Conservation (phyloP, 208 protist species). For the Trypanosoma avium region DNA sequence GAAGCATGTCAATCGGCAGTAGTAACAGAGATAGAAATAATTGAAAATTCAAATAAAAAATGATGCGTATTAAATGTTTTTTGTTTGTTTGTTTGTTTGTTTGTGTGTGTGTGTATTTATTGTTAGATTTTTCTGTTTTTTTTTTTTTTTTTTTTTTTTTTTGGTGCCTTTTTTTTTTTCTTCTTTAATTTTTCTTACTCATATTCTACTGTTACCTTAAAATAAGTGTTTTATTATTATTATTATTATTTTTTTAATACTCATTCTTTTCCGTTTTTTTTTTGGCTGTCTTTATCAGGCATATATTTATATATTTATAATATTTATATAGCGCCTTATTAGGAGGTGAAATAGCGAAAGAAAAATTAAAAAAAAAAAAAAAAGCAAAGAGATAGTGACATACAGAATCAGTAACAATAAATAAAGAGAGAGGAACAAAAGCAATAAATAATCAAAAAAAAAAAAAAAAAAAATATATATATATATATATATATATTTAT, state of each 20-base stretch:
- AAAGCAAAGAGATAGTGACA: no score
- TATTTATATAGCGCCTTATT: not conserved
- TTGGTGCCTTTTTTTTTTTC: slow-evolving; percentile 2
- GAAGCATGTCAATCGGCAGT: slow-evolving; percentile 26
- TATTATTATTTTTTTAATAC: not conserved
- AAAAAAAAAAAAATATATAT: not conserved
- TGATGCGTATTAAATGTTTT: no score
- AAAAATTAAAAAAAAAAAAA: not conserved
- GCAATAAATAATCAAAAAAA: not conserved
- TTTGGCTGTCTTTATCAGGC: not conserved
- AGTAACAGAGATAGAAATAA: slow-evolving; percentile 2
- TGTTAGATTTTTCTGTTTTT: not conserved
- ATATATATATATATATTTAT: not conserved
- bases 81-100: no score
- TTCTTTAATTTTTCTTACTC: not conserved
- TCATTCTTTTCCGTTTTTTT: not conserved
- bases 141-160: slow-evolving; percentile 19
- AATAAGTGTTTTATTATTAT: no score
- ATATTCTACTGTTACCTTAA: no score
- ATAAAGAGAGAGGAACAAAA: slow-evolving; percentile 3
- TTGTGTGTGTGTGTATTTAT: no score
- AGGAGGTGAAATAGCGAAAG: not conserved
- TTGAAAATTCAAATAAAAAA: no score
- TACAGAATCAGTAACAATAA: no score
- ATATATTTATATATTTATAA: slow-evolving; percentile 16